Percentiles rank a stretch among this genome's conserved stretches.
Evolutionary conservation across 768 basidiomycete species (phyloP).

Genomic region (Phylloporus sp.): DNA sequence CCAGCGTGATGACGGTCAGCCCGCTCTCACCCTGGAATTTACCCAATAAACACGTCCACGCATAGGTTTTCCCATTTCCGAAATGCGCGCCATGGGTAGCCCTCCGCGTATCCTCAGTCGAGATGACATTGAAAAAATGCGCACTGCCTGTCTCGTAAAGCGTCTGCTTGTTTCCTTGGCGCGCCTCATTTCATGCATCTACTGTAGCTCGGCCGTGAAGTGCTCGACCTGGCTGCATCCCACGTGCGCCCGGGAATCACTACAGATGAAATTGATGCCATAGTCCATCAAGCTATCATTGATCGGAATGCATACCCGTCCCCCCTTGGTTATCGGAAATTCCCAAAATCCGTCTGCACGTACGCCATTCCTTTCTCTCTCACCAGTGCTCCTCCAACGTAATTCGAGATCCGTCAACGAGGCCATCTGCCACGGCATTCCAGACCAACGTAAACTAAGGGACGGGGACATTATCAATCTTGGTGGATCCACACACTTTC

Average conservation of each 20-base stretch:
- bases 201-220: conserved; percentile 76
- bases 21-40: not conserved
- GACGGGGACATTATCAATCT: conserved; percentile 98
- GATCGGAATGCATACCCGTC: conserved; percentile 92
- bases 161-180: conserved; percentile 11
- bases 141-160: conserved; percentile 78
- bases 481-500: conserved; percentile 43
- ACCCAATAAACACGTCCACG: not conserved
- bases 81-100: conserved; percentile 54
- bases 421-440: conserved; percentile 95
- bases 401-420: conserved; percentile 80
- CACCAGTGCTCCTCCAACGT: conserved; percentile 1
- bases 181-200: not conserved
- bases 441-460: conserved; percentile 74
- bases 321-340: conserved; percentile 85
- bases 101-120: conserved; percentile 60
- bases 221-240: conserved; percentile 89
- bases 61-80: conserved; percentile 57
- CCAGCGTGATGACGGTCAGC: conserved; percentile 50
- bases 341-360: conserved; percentile 97
- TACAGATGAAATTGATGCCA: conserved; percentile 90
- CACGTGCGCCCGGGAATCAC: conserved; percentile 88
- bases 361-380: conserved; percentile 39
- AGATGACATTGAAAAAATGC: conserved; percentile 89
- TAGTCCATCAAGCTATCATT: conserved; percentile 89